Base-by-base conservation (phyloP, 2,329 filamentous ascomycete genomes). In the Cordyceps javanica region DNA sequence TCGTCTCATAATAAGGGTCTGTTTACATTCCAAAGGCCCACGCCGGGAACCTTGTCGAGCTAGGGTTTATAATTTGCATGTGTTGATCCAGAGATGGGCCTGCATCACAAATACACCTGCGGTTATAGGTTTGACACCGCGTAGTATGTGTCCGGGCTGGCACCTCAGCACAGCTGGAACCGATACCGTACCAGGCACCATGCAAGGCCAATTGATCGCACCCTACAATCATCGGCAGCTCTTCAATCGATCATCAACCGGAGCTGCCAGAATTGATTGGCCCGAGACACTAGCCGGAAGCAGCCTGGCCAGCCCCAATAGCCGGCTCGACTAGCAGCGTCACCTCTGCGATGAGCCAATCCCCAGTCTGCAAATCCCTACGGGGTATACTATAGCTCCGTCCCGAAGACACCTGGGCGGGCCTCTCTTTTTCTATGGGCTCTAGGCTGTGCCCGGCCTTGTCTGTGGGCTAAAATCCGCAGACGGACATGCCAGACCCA, bases 321-420 rank as follows among this genome's bases (percentile, higher is more conserved):
- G 21, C 32, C 32, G 2, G 10, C 16, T 30, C 16, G 25, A 28
- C 42, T 39, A 55, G 42, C 52, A 55, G 41, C 42, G 32, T 55
- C 52, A 48, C 32, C 30, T 45, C 52, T 55, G n/a, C 39, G 19
- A 26, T 44, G 30, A 45, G 32, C 52, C n/a, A 42, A 42, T 21
- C 23, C 34, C 30, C 42, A 23, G 32, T 28, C 30, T 23, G 25
- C 21, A 21, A 46, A 28, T 28, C 16, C 42, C 42, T 46, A 39
- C 52, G 52, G 52, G 42, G 26, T 26, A 16, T 48, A 55, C 30
- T 23, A 55, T 30, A 55, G 23, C 34, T 55, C 52, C 52, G 52
- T 38, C 26, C 52, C 52, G 52, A 55, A 34, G 52, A 13, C 21
- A 32, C 51, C 51, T 45, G 26, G 16, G 21, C 13, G 19, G 21